Conservation (phyloP, 1,139 yeast genomes). For the Diutina scorzettiae region DNA sequence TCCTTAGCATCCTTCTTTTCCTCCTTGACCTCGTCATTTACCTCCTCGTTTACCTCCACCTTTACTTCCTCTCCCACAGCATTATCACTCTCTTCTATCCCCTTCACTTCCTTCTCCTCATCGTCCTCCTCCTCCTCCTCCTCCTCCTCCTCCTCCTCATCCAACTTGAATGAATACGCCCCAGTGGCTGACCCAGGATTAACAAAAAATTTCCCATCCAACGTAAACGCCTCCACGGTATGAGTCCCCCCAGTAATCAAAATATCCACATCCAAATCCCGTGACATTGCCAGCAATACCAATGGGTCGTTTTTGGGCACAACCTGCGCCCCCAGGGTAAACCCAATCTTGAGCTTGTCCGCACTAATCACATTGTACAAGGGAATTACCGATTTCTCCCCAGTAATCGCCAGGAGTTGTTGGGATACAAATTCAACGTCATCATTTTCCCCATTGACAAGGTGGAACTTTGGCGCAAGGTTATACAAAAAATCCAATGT, state of each 20-base stretch:
- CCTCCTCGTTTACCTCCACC: conserved; percentile 8
- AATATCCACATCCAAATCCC: conserved; percentile 87
- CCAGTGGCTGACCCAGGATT: conserved; percentile 98
- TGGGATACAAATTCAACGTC: conserved; percentile 22
- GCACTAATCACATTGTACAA: conserved; percentile 51
- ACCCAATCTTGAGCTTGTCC: conserved; percentile 70
- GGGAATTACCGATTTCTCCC: conserved; percentile 32
- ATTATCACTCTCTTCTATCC: conserved; percentile 16
- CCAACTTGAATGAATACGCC: conserved; percentile 49
- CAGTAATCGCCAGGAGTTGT: conserved; percentile 18
- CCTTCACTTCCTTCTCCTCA: conserved; percentile 21
- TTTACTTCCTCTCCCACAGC: conserved; percentile 9
- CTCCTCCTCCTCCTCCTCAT: conserved; percentile 30
- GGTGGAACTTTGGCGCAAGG: conserved; percentile 59
- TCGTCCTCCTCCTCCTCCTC: conserved; percentile 26
- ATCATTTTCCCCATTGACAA: conserved; percentile 74
- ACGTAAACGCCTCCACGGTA: conserved; percentile 81
- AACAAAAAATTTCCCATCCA: conserved; percentile 85
- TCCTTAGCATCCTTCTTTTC: conserved; percentile 8
- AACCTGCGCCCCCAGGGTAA: conserved; percentile 73
- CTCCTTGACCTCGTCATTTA: conserved; percentile 7
- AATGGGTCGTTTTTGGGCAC: conserved; percentile 85
- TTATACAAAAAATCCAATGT: conserved; percentile 54
- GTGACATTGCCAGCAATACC: conserved; percentile 67
- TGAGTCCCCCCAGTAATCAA: conserved; percentile 97